Conservation (phyloP, 495 filamentous ascomycete genomes). For the Aspergillus campestris region DNA sequence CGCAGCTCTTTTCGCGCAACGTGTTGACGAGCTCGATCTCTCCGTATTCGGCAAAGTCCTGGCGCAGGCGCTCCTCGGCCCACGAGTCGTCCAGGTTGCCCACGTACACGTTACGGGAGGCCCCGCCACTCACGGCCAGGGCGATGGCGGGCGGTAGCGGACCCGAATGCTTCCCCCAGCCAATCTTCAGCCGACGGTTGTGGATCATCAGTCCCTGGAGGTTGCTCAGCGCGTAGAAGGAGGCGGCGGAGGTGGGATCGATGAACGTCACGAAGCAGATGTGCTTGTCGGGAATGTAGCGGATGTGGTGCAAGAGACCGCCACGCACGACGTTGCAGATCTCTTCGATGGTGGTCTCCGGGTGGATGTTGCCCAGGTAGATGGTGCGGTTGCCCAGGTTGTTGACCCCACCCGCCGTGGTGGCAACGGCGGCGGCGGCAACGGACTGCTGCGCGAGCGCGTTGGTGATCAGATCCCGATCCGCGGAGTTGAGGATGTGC, state of each 20-base stretch:
- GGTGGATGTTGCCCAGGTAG: conserved; percentile 97
- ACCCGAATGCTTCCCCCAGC: conserved; percentile 98
- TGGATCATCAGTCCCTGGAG: conserved; percentile 98
- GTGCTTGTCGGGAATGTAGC: conserved; percentile 99
- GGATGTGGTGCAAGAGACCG: conserved; percentile 90
- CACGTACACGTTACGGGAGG: conserved; percentile 94
- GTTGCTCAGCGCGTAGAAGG: conserved; percentile 95
- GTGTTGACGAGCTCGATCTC: conserved; percentile 98
- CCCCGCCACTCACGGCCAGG: conserved; percentile 86
- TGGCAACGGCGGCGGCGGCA: conserved; percentile 92
- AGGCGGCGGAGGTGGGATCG: conserved; percentile 93
- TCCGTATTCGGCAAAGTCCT: conserved; percentile 96
- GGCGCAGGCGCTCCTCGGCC: conserved; percentile 88
- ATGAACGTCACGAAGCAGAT: conserved; percentile 99
- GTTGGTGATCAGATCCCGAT: conserved; percentile 91
- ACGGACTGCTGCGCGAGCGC: conserved; percentile 96
- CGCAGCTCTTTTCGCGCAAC: conserved; percentile 95
- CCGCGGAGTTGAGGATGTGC: conserved; percentile 88
- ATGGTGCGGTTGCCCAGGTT: conserved; percentile 97
- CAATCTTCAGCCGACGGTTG: conserved; percentile 94
- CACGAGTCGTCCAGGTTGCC: conserved; percentile 96
- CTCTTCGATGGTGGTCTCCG: conserved; percentile 96
- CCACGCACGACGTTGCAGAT: conserved; percentile 96
- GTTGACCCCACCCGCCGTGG: conserved; percentile 90
- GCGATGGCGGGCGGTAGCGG: conserved; percentile 95